Evolutionary conservation across 2,329 filamentous ascomycete genomes (phyloP).

Genomic region (Sodiomyces alkalinus): DNA sequence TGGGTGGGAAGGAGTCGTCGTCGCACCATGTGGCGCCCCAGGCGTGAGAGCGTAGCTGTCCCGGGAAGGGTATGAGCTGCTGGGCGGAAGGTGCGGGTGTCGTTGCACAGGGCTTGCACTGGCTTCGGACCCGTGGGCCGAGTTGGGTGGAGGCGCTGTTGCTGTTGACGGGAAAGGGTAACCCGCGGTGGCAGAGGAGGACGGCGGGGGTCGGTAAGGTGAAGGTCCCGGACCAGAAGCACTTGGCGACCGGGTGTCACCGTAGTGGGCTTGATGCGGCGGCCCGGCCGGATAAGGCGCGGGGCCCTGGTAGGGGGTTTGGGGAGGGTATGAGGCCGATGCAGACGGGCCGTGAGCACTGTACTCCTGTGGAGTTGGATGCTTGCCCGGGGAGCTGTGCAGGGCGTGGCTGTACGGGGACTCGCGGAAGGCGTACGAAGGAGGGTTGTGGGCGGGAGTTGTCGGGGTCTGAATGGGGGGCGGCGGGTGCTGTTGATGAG

Average conservation of each 20-base stretch:
- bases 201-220: constrained; percentile 34
- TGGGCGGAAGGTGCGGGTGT: constrained; percentile 32
- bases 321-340: constrained; percentile 20
- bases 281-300: constrained; percentile 27
- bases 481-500: constrained; percentile 11
- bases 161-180: constrained; percentile 36
- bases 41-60: constrained; percentile 29
- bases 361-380: constrained; percentile 29
- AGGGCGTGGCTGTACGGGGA: constrained; percentile 12
- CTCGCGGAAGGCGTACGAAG: constrained; percentile 35
- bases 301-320: constrained; percentile 21
- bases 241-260: constrained; percentile 35
- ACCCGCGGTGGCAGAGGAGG: constrained; percentile 26
- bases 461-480: constrained; percentile 9
- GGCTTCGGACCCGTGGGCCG: constrained; percentile 17
- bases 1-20: constrained; percentile 15
- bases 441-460: constrained; percentile 21
- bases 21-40: constrained; percentile 14
- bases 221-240: constrained; percentile 27
- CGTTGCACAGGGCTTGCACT: constrained; percentile 35
- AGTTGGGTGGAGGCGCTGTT: constrained; percentile 8
- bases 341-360: constrained; percentile 10
- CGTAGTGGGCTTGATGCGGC: constrained; percentile 28
- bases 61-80: constrained; percentile 24
- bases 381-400: constrained; percentile 32